Evolutionary conservation across 164 flowering plant genomes (phyloP), one percentile per base, ranked within the genome.

Genomic region (Sedum album): DNA sequence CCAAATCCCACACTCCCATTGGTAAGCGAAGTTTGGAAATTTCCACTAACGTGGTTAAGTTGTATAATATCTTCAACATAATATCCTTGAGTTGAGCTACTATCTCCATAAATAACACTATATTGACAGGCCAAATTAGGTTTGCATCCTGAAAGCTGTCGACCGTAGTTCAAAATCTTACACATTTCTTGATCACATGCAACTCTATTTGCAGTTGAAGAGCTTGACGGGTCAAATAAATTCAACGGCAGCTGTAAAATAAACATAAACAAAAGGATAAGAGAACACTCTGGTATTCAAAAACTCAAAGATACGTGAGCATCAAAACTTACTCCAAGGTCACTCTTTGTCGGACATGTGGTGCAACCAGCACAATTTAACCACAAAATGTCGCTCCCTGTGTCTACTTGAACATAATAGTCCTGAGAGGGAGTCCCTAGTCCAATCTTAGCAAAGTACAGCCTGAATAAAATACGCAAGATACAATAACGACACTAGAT

Each of bases 361-460:
- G n/a, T 75, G 79, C 99, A 94, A 44, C 85, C 79, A 55, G 83
- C 75, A 69, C 99, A 91, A 76, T 94, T 91, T 31, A 91, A 91
- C 99, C 99, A 94, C 71, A 89, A 76, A 31, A 88, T 82, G 65
- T 90, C 94, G 67, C 88, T 94, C 66, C 97, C 99, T 0, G 99
- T 91, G 72, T 94, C 99, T 0, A 94, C 94, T 81, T 91, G 97
- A 51, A 91, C 88, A 76, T 81, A 86, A 63, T 84, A 91, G 68
- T 82, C 83, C 77, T 83, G 82, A 20, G 92, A 31, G 39, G 99
- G 99, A 18, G 88, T 86, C 68, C 99, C 99, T 49, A 94, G 77
- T 48, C 84, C 88, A 68, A 94, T 82, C 76, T 83, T 82, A 26
- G 96, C 88, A 81, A 77, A 94, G 69, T 91, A 94, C 31, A 91